These are phyloP conservation scores for Peribolospora baueri DNA, from an alignment of 768 basidiomycete genomes.

Conservation along the genomic window DNA sequence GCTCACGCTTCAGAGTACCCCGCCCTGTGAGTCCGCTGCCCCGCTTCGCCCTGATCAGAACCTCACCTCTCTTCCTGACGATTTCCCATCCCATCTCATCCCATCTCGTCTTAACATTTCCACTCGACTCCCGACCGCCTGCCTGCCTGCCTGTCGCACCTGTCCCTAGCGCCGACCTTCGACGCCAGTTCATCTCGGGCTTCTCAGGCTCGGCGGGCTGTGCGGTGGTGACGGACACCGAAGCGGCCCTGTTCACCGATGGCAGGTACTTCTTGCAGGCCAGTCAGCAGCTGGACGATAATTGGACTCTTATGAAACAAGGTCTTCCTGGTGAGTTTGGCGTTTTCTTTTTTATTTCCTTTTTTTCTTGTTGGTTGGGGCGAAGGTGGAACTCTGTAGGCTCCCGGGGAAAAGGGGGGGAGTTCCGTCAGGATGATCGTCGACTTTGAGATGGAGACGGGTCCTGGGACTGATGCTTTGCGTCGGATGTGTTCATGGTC, in stretches of 20 bases:
- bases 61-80: slow-evolving; percentile 1
- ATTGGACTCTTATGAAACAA: slow-evolving; percentile 85
- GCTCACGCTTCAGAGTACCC: slow-evolving; percentile 38
- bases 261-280: slow-evolving; percentile 91
- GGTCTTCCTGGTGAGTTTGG: slow-evolving; percentile 42
- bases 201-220: slow-evolving; percentile 78
- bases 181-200: slow-evolving; percentile 70
- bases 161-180: slow-evolving; percentile 28
- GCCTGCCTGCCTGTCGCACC: slow-evolving; percentile 36
- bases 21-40: background rate
- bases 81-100: background rate
- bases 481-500: slow-evolving; percentile 4
- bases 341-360: slow-evolving; percentile 1
- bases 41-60: background rate
- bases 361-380: too few species aligned
- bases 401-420: too few species aligned
- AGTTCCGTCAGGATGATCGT: too few species aligned
- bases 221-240: slow-evolving; percentile 4
- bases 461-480: too few species aligned
- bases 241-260: slow-evolving; percentile 76
- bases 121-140: slow-evolving; percentile 60
- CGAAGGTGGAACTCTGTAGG: too few species aligned
- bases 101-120: background rate
- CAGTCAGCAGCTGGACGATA: slow-evolving; percentile 58
- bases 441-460: too few species aligned